These are phyloP conservation scores for Antrodiella citrinella DNA, from an alignment of 768 basidiomycete species.

Conservation along the genomic window DNA sequence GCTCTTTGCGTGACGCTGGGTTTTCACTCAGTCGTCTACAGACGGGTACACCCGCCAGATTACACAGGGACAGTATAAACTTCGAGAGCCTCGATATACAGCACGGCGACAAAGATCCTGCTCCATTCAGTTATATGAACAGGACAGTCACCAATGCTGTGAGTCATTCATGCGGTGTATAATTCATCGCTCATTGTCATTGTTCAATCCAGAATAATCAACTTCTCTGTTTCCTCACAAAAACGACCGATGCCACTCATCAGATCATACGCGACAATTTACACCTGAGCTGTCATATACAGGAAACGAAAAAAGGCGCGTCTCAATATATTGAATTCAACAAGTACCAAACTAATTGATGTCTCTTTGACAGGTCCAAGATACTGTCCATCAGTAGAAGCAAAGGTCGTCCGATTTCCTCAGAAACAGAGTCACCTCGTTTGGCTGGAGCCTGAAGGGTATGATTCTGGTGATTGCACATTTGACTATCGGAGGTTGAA, in stretches of 20 bases:
- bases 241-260: slow-evolving; percentile 68
- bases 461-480: slow-evolving; percentile 58
- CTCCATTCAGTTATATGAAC: slow-evolving; percentile 73
- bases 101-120: slow-evolving; percentile 54
- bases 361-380: slow-evolving; percentile 60
- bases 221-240: slow-evolving; percentile 63
- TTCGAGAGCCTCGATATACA: slow-evolving; percentile 56
- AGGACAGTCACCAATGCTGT: slow-evolving; percentile 65
- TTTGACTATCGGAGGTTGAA: not conserved
- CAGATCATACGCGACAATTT: slow-evolving; percentile 67
- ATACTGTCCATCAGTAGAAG: slow-evolving; percentile 87
- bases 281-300: slow-evolving; percentile 75
- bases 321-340: not conserved
- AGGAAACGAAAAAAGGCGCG: slow-evolving; percentile 79
- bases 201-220: slow-evolving; percentile 50
- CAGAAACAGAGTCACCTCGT: slow-evolving; percentile 64
- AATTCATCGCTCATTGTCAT: not conserved
- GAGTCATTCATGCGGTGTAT: slow-evolving; percentile 11
- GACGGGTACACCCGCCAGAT: slow-evolving; percentile 80
- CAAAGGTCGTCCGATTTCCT: slow-evolving; percentile 76
- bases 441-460: slow-evolving; percentile 92
- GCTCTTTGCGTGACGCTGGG: slow-evolving; percentile 63
- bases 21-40: slow-evolving; percentile 81
- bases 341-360: too few species aligned
- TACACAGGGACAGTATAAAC: slow-evolving; percentile 64